Evolutionary conservation across 192 early-diverging fungal genomes (phyloP).

Genomic region (Gonapodya prolifera): DNA sequence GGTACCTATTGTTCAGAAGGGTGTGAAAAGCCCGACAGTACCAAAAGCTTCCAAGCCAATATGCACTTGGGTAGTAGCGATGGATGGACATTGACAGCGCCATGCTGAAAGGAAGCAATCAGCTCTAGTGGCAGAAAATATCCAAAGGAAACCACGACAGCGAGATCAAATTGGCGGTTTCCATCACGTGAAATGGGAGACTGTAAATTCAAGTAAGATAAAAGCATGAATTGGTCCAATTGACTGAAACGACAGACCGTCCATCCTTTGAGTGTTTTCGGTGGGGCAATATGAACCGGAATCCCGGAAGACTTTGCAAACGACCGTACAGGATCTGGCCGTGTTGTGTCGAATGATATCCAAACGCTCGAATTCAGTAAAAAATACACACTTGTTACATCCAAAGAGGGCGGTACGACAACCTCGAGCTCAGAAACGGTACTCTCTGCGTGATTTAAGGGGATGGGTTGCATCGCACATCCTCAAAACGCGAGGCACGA

Average conservation of each 20-base stretch:
- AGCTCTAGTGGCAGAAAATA: constrained; percentile 67
- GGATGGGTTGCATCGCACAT: constrained; percentile 9
- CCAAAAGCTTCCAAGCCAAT: constrained; percentile 5
- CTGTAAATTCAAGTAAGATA: neutral
- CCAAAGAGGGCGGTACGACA: constrained; percentile 18
- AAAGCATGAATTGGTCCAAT: neutral
- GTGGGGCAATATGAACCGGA: constrained; percentile 34
- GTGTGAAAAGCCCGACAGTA: neutral
- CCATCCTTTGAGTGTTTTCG: constrained; percentile 35
- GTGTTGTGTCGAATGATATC: constrained; percentile 23
- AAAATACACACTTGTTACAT: constrained; percentile 16
- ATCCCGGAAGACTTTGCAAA: constrained; percentile 28
- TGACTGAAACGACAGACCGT: constrained; percentile 19
- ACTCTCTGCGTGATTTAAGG: constrained; percentile 6
- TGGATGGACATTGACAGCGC: constrained; percentile 85
- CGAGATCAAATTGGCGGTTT: constrained; percentile 54
- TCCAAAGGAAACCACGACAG: constrained; percentile 88
- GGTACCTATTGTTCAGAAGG: constrained; percentile 30
- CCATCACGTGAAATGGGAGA: neutral
- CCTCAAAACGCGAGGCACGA: constrained; percentile 21
- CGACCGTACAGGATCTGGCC: constrained; percentile 29
- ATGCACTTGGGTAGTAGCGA: constrained; percentile 71
- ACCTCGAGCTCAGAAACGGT: constrained; percentile 6
- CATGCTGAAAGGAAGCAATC: constrained; percentile 49
- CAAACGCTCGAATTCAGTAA: constrained; percentile 17